These are phyloP conservation scores for Colletotrichum theobromicola DNA, from an alignment of 2,329 filamentous ascomycete genomes.

Conservation along the genomic window DNA sequence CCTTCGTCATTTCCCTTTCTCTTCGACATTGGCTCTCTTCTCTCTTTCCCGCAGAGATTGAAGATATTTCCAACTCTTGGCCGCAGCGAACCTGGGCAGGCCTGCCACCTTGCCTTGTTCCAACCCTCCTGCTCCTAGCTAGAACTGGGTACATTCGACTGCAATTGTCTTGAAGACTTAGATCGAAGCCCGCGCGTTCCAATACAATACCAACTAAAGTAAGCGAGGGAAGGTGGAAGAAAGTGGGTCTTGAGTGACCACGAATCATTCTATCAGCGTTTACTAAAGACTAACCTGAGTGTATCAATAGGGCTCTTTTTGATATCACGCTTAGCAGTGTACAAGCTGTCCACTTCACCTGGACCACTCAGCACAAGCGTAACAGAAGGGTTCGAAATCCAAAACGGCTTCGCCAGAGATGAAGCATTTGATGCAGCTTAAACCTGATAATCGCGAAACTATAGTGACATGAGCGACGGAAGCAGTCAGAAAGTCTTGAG, in stretches of 20 bases:
- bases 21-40: not conserved
- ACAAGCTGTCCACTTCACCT: not conserved
- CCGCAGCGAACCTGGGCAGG: not conserved
- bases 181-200: not conserved
- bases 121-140: not conserved
- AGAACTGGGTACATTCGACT: not conserved
- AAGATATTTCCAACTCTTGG: not conserved
- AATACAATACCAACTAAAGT: not conserved
- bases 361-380: not conserved
- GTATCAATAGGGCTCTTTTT: constrained; percentile 66
- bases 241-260: not conserved
- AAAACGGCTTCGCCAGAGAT: not conserved
- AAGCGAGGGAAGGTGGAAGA: not conserved
- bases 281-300: not conserved
- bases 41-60: not conserved
- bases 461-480: not conserved
- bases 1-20: too few species aligned
- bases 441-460: not conserved
- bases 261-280: not conserved
- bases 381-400: not conserved
- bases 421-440: not conserved
- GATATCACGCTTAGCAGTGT: constrained; percentile 79
- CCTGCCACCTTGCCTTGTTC: not conserved
- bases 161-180: not conserved
- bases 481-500: not conserved